Base-by-base conservation (phyloP, 2,329 filamentous ascomycete species). In the Penicillium decumbens region DNA sequence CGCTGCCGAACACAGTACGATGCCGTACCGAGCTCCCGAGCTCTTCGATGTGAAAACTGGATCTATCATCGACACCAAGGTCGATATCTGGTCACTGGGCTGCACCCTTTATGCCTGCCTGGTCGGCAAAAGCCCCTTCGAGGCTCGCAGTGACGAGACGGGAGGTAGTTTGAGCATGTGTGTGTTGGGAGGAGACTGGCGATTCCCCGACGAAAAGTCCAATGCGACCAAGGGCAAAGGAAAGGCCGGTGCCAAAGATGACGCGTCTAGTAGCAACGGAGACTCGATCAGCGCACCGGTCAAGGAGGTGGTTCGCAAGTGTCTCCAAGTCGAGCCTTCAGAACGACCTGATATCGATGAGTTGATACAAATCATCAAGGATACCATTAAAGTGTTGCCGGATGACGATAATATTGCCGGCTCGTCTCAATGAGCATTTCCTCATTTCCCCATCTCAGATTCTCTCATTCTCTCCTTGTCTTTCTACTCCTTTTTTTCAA, bases 71-170 rank as follows among this genome's bases (percentile, higher is more conserved):
- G 93, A 97, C 72, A 95, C 91, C 10, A 96, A 96, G 68, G 89
- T 95, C 35, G 93, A 98, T 70, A 95, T 98, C 58, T 98, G 93
- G 93, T 95, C 89, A 13, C 75, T 98, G 20, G 93, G 93, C 44
- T 97, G 93, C 76, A 97, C 93, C n/a, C 78, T 98, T 39, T 98
- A 95, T 72, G 93, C 93, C 32, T 97, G 93, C 65, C 80, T 98
- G 8, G 89, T 97, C 25, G 93, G 93, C 57, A 97, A 98, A 72
- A 95, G 88, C 12, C 93, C 93, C 2, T 98, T 98, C 63, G 93
- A 98, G 76, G 88, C 91, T 67, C 85, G 93, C 53, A 92, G 86
- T 58, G 93, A 98, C 69, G 92, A 98, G 75, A 97, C 93, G 0
- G 93, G 93, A 57, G 93, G 93, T 39, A 93, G 87, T 57, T 75